Conservation (phyloP, 345 rosid species). For the Gossypium raimondii region DNA sequence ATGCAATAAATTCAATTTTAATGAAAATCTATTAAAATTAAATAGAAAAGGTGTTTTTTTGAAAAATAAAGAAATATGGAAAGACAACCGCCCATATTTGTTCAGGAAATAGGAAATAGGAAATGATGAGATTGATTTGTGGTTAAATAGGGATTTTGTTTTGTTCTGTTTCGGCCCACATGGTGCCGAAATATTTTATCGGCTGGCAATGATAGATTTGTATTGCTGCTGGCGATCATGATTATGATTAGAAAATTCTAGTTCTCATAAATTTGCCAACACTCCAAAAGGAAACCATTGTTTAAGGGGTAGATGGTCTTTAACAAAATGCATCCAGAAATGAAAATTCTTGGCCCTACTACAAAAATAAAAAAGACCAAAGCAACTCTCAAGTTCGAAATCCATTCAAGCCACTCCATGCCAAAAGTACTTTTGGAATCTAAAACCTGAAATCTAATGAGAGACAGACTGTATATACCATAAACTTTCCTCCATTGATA, state of each 20-base stretch:
- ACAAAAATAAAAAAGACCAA: background rate
- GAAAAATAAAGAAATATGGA: too few species aligned
- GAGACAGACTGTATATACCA: background rate
- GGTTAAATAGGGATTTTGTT: background rate
- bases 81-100: background rate
- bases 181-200: too few species aligned
- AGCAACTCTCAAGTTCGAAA: background rate
- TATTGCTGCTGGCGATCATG: background rate
- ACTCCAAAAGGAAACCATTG: too few species aligned
- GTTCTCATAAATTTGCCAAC: too few species aligned
- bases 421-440: slow-evolving; percentile 12
- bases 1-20: too few species aligned
- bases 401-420: background rate
- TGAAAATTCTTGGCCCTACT: background rate
- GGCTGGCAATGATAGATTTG: background rate
- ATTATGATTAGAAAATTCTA: too few species aligned
- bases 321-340: background rate
- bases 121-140: slow-evolving; percentile 1
- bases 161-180: background rate
- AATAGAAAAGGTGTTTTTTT: background rate
- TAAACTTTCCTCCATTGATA: slow-evolving; percentile 8
- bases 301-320: too few species aligned
- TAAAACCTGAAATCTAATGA: background rate
- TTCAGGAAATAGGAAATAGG: background rate
- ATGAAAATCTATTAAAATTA: too few species aligned